Evolutionary conservation across 331 rosid species (phyloP), one percentile per base, ranked within the genome.

Genomic region (Acacia concinna): DNA sequence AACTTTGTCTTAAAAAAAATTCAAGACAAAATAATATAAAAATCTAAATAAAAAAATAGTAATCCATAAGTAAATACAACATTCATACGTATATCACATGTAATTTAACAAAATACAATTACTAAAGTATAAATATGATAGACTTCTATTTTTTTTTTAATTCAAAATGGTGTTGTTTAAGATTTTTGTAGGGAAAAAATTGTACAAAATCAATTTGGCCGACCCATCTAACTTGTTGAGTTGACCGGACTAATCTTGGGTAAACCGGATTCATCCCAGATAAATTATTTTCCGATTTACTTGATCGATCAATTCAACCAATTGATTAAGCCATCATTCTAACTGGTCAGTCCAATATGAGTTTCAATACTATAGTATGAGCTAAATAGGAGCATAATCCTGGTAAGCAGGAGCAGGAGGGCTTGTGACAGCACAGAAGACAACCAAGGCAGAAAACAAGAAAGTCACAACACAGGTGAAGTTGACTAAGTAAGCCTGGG

Each of bases 401-500:
- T 86, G 86, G 12, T 87, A 91, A 21, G 78, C 86, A n/a, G 75
- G 83, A 5, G 85, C 31, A 0, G 83, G 88, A 62, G 79, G 76
- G 43, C 70, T 84, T n/a, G 93, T 79, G 81, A 83, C 0, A 34
- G 88, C 96, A 15, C 93, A 78, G 30, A 95, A 65, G 37, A 93
- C 75, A 27, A 95, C 97, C 52, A 87, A 90, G 27, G 73, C 84
- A 64, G 92, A 97, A 31, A 84, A 95, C 3, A 95, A 34, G 57
- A 95, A 6, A 1, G 97, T 88, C 82, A 79, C 40, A 11, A 93
- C 38, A 21, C 93, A 92, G 13, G 91, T 91, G 93, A 93, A 91
- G 91, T 95, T 95, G 59, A 93, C 98, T 6, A 95, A 93, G 10
- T 91, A 77, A 4, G 99, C 98, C 86, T 91, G 93, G 1, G 93